Evolutionary conservation across 1,139 yeast species (phyloP), one percentile per base, ranked within the genome.

Genomic region (Suhomyces atakaporum): DNA sequence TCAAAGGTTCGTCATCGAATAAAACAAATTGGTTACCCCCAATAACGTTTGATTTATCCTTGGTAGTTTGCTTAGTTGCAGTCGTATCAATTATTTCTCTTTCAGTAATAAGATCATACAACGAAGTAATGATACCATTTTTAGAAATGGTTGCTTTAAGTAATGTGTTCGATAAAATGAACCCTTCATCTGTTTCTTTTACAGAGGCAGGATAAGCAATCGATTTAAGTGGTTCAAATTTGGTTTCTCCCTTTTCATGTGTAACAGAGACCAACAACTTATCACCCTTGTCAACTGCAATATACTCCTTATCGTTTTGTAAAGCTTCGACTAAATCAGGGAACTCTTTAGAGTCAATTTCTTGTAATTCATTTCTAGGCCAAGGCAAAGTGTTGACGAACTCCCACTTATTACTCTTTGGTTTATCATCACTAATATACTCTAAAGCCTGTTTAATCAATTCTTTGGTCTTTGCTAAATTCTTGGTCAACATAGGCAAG

Each of bases 1-100:
- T 81, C 53, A 88, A 67, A 9, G 97, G 97, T 46, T 88, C 86
- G 58, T 92, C 97, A 46, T 89, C 92, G 53, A 85, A 85, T 39
- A 92, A 56, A 2, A 87, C 77, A 47, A 79, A 81, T 58, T 85
- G 95, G 53, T 87, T 86, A 23, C 89, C 96, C 23, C 88, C 88
- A 25, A 53, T 40, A 26, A 51, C 43, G 12, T 39, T 37, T 14
- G 45, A 46, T 13, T 53, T 54, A 16, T 62, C 61, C 26, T 69
- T 73, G 31, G 59, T 56, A 7, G 83, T 77, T 43, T 69, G 72
- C 40, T 61, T 58, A 5, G 73, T 67, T 14, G 70, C 67, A 3
- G 75, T 65, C 4, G 70, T 49, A 43, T 84, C 86, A 41, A 90
- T 70, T 16, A 84, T 73, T 55, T 90, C 95, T 21, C 92, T 75